phyloP scores from a whole-genome alignment of 805 yeast genomes.

The Jamesozyma spencerorum region DNA sequence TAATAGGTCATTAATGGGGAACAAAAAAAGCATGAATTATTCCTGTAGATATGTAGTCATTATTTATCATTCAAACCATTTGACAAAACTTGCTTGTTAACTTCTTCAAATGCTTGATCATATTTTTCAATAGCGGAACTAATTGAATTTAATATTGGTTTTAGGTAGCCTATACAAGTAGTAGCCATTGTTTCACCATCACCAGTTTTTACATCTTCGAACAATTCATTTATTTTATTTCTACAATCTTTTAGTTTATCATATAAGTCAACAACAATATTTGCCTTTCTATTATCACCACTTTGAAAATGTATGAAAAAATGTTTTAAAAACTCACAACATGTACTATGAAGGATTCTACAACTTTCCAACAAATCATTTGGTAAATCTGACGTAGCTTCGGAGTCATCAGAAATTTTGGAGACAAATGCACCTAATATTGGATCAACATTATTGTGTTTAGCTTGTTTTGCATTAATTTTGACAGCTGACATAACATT shows the following conservation, averaged over 20 bases:
- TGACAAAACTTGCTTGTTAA: neutral
- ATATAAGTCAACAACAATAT: constrained; percentile 37
- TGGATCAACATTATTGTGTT: constrained; percentile 24
- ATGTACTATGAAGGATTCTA: constrained; percentile 57
- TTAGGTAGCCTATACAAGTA: constrained; percentile 30
- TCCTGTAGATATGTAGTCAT: no score
- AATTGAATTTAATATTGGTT: constrained; percentile 38
- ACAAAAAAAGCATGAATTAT: no score
- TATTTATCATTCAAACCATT: no score
- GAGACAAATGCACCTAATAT: constrained; percentile 21
- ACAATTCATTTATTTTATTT: constrained; percentile 30
- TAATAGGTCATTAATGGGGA: no score
- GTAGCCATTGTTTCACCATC: constrained; percentile 23
- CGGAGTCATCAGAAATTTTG: constrained; percentile 22
- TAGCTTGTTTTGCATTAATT: constrained; percentile 46
- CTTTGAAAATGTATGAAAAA: constrained; percentile 59
- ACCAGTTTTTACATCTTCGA: constrained; percentile 24
- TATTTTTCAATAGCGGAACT: constrained; percentile 40
- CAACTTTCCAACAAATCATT: constrained; percentile 39
- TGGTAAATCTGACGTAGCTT: constrained; percentile 30
- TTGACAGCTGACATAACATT: constrained; percentile 40
- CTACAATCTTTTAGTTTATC: constrained; percentile 41
- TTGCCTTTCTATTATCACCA: constrained; percentile 38
- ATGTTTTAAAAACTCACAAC: constrained; percentile 66
- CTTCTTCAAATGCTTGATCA: constrained; percentile 21